Evolutionary conservation across 2,329 filamentous ascomycete species (phyloP), one percentile per base, ranked within the genome.

Genomic region (Aspergillus quadrilineatus): DNA sequence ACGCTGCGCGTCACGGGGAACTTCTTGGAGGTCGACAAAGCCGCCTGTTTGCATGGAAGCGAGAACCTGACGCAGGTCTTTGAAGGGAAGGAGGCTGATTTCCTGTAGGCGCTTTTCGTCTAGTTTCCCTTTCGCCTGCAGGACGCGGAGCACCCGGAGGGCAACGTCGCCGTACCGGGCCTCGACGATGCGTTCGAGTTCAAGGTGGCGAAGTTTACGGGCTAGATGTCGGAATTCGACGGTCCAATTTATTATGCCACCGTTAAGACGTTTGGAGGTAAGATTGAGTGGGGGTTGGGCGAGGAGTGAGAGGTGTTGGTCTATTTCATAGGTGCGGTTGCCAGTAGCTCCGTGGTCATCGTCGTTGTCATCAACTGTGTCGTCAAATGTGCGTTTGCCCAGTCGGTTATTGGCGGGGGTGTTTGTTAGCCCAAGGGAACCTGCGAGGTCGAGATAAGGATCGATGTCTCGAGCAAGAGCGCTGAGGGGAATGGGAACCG

Each of bases 21-120:
- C 88, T 76, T 99, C 94, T 72, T 99, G 94, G 5, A 96, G 85
- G 63, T 97, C 91, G 10, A 96, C 85, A 59, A 94, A 87, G 1
- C 94, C 93, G 15, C 86, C 86, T 71, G 91, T 87, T 64, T 96
- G 90, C 82, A 99, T 89, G 60, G 87, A 85, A 12, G 90, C 87
- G 74, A 97, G 87, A 60, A 92, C 89, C 56, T 88, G 86, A 46
- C 94, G 90, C 26, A 97, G 85, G 52, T 96, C 90, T 56, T 88
- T 86, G 66, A 93, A 90, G 56, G 89, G 88, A 79, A 97, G 88
- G 59, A 99, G 83, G 52, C 89, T 89, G 55, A 92, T 82, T 49
- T 87, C 86, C 37, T 89, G 89, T 10, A 97, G 81, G 59, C 89
- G 87, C 73, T 95, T 96, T 73, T 99, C 94, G 63, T 97, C 93